These are phyloP conservation scores for Neohortaea acidophila DNA, from an alignment of 495 filamentous ascomycete species.

Conservation along the genomic window DNA sequence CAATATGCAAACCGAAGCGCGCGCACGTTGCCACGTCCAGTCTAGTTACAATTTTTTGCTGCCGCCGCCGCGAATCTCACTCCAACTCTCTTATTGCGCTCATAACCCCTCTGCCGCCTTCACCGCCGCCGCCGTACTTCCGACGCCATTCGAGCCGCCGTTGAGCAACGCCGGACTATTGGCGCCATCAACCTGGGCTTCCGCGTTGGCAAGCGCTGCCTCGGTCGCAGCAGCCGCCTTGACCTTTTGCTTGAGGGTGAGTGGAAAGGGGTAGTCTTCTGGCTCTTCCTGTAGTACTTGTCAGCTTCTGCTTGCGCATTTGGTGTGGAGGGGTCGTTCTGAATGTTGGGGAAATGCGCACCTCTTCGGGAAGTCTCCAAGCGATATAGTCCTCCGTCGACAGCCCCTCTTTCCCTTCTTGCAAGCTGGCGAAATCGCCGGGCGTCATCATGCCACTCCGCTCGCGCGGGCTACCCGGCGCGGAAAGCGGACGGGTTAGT, in stretches of 20 bases:
- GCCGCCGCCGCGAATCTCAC: no score
- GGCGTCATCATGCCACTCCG: slow-evolving; percentile 97
- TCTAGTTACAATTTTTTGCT: no score
- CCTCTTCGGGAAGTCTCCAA: slow-evolving; percentile 78
- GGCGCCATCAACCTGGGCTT: not conserved
- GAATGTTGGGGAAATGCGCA: not conserved
- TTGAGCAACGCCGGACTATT: no score
- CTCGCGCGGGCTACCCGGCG: slow-evolving; percentile 80
- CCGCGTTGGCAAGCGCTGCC: not conserved
- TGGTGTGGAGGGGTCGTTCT: no score
- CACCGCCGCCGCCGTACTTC: no score
- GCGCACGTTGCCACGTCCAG: no score
- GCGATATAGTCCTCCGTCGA: slow-evolving; percentile 95
- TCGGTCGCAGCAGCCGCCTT: slow-evolving; percentile 1
- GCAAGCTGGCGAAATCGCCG: slow-evolving; percentile 88
- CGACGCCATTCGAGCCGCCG: no score
- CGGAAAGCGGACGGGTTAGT: slow-evolving; percentile 82
- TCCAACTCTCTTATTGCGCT: no score
- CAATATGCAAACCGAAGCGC: no score
- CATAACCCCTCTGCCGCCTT: no score
- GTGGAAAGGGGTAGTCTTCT: slow-evolving; percentile 83
- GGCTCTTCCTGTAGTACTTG: slow-evolving; percentile 58
- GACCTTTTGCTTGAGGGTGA: slow-evolving; percentile 46
- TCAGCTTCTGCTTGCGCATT: not conserved
- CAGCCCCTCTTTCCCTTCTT: slow-evolving; percentile 84